Conservation (phyloP, 2,329 filamentous ascomycete genomes). For the Alternaria triticimaculans region DNA sequence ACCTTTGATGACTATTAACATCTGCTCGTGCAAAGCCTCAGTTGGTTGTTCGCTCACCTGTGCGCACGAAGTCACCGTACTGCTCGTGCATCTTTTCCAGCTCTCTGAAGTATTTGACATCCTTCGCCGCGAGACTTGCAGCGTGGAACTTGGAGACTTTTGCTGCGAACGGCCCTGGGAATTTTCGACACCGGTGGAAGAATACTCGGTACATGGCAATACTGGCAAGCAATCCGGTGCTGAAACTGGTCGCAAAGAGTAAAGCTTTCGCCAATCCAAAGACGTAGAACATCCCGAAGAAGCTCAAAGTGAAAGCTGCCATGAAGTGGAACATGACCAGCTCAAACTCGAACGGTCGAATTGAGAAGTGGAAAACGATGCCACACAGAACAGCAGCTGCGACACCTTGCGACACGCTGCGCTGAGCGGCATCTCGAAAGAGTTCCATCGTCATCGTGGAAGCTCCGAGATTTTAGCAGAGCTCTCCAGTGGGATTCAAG, state of each 20-base stretch:
- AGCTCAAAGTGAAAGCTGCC: conserved; percentile 11
- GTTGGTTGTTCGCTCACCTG: conserved; percentile 25
- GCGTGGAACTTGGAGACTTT: conserved; percentile 39
- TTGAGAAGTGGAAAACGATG: conserved; percentile 25
- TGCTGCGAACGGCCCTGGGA: conserved; percentile 32
- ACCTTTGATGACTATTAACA: conserved; percentile 10
- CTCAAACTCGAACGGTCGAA: conserved; percentile 31
- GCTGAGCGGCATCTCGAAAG: conserved; percentile 2
- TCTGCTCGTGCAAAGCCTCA: background rate
- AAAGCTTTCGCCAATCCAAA: conserved; percentile 13
- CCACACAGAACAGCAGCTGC: conserved; percentile 18
- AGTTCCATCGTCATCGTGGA: background rate
- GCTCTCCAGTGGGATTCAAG: background rate
- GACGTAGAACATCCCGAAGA: conserved; percentile 16
- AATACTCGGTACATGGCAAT: conserved; percentile 33
- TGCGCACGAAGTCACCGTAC: conserved; percentile 47
- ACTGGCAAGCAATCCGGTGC: conserved; percentile 20
- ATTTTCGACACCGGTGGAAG: conserved; percentile 33
- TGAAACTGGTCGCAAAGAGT: conserved; percentile 16
- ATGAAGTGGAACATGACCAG: conserved; percentile 35
- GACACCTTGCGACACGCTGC: background rate
- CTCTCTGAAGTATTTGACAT: conserved; percentile 38
- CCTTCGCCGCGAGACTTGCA: conserved; percentile 31
- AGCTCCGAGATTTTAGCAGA: background rate
- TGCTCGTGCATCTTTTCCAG: conserved; percentile 34